These are phyloP conservation scores for Suhomyces tanzawaensis DNA, from an alignment of 805 yeast genomes.

Conservation along the genomic window DNA sequence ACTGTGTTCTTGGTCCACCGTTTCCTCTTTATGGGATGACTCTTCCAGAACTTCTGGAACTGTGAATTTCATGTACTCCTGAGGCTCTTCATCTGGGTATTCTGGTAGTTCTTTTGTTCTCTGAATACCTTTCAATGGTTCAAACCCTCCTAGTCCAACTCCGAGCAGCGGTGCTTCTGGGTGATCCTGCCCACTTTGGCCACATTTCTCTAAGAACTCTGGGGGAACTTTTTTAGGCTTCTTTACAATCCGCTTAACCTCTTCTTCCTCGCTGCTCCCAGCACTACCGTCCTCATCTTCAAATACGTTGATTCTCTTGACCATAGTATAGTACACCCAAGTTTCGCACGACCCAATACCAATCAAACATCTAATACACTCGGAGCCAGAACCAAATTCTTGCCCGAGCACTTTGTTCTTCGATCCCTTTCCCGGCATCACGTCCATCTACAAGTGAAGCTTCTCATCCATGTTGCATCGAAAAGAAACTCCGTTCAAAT, in stretches of 20 bases:
- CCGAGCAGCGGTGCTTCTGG: too few relatives aligned
- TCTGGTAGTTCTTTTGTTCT: too few relatives aligned
- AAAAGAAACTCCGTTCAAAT: conserved; percentile 26
- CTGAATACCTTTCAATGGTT: too few relatives aligned
- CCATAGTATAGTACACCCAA: neutral
- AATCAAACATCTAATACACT: too few relatives aligned
- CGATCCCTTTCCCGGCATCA: too few relatives aligned
- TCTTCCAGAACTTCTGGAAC: neutral
- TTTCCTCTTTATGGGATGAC: neutral
- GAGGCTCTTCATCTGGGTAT: neutral
- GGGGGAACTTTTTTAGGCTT: too few relatives aligned
- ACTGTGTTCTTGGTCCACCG: neutral
- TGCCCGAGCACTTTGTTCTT: too few relatives aligned
- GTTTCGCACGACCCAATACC: neutral
- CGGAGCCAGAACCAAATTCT: too few relatives aligned
- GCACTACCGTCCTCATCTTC: conserved; percentile 13
- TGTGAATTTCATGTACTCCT: neutral
- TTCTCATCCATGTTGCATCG: conserved; percentile 20
- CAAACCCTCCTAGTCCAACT: too few relatives aligned
- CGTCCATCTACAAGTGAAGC: too few relatives aligned
- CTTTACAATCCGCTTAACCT: neutral
- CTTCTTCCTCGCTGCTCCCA: neutral
- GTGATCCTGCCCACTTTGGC: too few relatives aligned
- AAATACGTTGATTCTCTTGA: conserved; percentile 3
- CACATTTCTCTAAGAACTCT: too few relatives aligned